These are phyloP conservation scores for Keithomyces neogunnii DNA, from an alignment of 2,329 filamentous ascomycete genomes.

Conservation along the genomic window DNA sequence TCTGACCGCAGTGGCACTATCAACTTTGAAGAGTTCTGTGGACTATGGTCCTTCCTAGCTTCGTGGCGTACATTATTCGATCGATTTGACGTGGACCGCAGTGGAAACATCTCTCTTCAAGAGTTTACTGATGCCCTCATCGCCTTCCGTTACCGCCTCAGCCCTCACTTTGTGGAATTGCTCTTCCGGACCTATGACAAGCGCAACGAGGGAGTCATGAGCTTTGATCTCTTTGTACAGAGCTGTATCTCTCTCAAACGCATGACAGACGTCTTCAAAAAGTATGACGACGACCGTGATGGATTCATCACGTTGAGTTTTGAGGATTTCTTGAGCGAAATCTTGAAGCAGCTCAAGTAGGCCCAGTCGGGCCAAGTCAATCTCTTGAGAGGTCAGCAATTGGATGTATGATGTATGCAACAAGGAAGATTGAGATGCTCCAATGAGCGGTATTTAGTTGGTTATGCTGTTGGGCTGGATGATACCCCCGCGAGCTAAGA, in stretches of 20 bases:
- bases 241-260: conserved; percentile 93
- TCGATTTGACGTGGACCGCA: conserved; percentile 82
- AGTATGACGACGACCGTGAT: conserved; percentile 94
- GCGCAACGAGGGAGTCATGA: conserved; percentile 60
- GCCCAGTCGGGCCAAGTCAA: too few relatives aligned
- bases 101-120: conserved; percentile 73
- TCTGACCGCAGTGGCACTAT: conserved; percentile 82
- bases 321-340: conserved; percentile 69
- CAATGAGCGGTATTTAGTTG: not conserved
- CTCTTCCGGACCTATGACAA: conserved; percentile 88
- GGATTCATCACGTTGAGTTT: conserved; percentile 83
- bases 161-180: conserved; percentile 71
- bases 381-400: too few relatives aligned
- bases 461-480: conserved; percentile 1
- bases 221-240: conserved; percentile 96
- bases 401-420: too few relatives aligned
- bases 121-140: conserved; percentile 89
- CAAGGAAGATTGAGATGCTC: too few relatives aligned
- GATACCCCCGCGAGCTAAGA: conserved; percentile 7
- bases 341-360: conserved; percentile 51
- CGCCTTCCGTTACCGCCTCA: conserved; percentile 88
- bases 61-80: conserved; percentile 94
- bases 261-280: conserved; percentile 99
- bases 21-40: conserved; percentile 92
- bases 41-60: conserved; percentile 89